These are phyloP conservation scores for Didymella exigua DNA, from an alignment of 2,329 filamentous ascomycete genomes.

Conservation along the genomic window DNA sequence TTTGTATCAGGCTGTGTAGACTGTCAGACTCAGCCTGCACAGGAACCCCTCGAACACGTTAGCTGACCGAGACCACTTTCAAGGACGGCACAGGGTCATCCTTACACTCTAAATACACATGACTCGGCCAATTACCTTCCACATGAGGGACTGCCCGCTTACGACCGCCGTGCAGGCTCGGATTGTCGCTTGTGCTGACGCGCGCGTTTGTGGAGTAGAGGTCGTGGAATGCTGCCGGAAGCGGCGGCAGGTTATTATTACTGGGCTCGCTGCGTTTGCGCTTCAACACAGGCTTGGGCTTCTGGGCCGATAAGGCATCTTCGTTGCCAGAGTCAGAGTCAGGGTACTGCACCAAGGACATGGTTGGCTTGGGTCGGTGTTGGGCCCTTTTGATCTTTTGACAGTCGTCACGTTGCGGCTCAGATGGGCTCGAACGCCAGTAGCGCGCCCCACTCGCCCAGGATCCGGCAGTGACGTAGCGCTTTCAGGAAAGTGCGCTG, in stretches of 20 bases:
- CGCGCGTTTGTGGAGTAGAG: constrained; percentile 85
- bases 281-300: constrained; percentile 29
- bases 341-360: constrained; percentile 43
- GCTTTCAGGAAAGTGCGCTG: constrained; percentile 22
- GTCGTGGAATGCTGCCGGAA: constrained; percentile 83
- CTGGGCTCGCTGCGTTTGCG: constrained; percentile 37
- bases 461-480: constrained; percentile 38
- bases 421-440: constrained; percentile 6
- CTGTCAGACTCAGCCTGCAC: constrained; percentile 40
- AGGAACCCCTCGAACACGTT: constrained; percentile 47
- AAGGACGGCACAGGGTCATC: constrained; percentile 23
- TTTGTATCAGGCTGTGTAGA: constrained; percentile 38
- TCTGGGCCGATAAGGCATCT: constrained; percentile 21
- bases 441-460: constrained; percentile 26
- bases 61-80: constrained; percentile 29
- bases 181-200: constrained; percentile 79
- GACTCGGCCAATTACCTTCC: constrained; percentile 88
- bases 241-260: constrained; percentile 64
- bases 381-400: constrained; percentile 19
- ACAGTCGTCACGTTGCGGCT: constrained; percentile 27
- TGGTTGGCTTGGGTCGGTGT: constrained; percentile 28
- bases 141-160: constrained; percentile 83
- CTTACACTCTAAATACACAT: constrained; percentile 92
- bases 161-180: constrained; percentile 81
- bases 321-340: constrained; percentile 64